phyloP scores from a whole-genome alignment of 306 rosid genomes.

The Hippophae gyantsensis region DNA sequence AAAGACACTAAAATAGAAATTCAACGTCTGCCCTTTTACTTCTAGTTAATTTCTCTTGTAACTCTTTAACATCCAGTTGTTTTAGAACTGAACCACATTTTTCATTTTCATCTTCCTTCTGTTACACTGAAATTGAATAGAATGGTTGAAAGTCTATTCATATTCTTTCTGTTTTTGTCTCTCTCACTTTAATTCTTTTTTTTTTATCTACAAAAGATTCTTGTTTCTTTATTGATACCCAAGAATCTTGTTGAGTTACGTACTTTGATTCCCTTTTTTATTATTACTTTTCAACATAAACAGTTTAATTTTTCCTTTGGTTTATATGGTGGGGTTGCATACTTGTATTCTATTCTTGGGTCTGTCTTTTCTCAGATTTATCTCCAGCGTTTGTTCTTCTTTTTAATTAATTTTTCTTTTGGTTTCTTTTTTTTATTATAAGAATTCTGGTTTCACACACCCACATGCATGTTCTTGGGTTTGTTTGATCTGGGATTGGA shows the following conservation, averaged over 20 bases:
- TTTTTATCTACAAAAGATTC: neutral
- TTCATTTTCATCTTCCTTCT: no score
- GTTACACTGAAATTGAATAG: no score
- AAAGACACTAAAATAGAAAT: no score
- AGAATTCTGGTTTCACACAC: constrained; percentile 28
- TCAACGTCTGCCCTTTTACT: no score
- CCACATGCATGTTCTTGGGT: constrained; percentile 75
- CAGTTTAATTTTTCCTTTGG: constrained; percentile 28
- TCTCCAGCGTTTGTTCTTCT: constrained; percentile 23
- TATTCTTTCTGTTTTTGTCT: neutral
- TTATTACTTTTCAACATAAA: constrained; percentile 27
- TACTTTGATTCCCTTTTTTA: constrained; percentile 26
- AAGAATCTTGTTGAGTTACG: neutral
- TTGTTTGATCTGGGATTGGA: constrained; percentile 99
- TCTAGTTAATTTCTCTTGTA: no score
- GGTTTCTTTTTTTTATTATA: constrained; percentile 6
- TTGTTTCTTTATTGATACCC: neutral
- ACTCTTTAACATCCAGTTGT: no score
- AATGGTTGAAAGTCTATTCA: no score
- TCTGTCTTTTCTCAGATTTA: constrained; percentile 20
- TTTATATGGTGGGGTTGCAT: constrained; percentile 54
- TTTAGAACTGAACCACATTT: no score
- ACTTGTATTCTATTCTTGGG: constrained; percentile 41
- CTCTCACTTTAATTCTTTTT: neutral
- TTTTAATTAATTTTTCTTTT: constrained; percentile 9